A percentile compares a stretch with the other conserved stretches of the same genome.
phyloP scores from a whole-genome alignment of 257 asterid genomes.

The Capsicum chinense region DNA sequence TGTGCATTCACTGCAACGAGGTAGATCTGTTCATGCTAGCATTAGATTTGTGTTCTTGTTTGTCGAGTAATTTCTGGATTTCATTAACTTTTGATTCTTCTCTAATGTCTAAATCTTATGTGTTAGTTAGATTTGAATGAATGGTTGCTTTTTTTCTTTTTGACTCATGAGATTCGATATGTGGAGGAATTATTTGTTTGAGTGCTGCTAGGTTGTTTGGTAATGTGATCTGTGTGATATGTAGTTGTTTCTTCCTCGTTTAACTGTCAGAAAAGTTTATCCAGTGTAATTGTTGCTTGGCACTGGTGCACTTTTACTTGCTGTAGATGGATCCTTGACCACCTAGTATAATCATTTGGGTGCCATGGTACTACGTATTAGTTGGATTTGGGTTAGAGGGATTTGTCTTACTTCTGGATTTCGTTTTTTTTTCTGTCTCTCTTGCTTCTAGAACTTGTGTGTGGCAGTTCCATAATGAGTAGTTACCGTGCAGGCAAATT shows the following conservation, averaged over 20 bases:
- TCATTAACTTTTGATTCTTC: not conserved
- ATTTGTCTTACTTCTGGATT: not conserved
- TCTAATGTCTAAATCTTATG: not conserved
- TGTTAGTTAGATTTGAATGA: not conserved
- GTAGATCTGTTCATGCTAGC: slow-evolving; percentile 15
- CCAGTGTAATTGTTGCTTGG: not conserved
- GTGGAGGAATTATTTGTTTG: not conserved
- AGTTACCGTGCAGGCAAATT: not conserved
- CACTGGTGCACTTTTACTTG: not conserved
- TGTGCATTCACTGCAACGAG: not conserved
- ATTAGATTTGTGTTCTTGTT: not conserved
- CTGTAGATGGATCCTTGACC: not conserved
- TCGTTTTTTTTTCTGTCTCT: slow-evolving; percentile 18
- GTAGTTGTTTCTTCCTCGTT: not conserved
- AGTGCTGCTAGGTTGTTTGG: not conserved
- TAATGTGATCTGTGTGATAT: not conserved
- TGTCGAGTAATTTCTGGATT: slow-evolving; percentile 11
- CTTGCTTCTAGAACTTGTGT: not conserved
- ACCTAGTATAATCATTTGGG: slow-evolving; percentile 14
- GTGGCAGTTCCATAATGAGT: not conserved
- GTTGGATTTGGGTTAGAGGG: slow-evolving; percentile 8
- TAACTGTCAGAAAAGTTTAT: not conserved
- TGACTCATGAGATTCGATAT: not conserved
- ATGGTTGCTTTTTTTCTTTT: not conserved
- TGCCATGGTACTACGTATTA: not conserved